Evolutionary conservation across 2,329 filamentous ascomycete genomes (phyloP), one percentile per base, ranked within the genome.

Genomic region (Sarocladium kiliense): DNA sequence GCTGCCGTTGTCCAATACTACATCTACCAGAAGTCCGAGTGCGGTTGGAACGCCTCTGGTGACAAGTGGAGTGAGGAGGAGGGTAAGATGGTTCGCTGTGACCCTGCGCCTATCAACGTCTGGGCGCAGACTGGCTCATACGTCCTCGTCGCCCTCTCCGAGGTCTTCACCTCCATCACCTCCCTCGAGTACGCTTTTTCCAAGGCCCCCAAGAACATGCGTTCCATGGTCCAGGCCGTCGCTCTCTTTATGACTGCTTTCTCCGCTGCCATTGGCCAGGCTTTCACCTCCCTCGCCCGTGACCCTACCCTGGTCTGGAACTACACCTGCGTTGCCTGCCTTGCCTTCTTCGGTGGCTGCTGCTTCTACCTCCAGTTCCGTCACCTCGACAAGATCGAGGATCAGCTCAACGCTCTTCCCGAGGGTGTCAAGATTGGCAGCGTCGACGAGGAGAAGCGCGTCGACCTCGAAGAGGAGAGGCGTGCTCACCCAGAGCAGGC

Each of bases 181-280:
- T 82, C 79, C 12, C 78, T 89, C 16, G 87, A 91, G 69, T 90
- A 89, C 61, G 87, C 88, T 21, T 90, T 84, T 71, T 86, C 86
- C 64, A 90, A 90, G 68, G 86, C 87, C 0, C 88, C 88, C 9
- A 79, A 78, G 65, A 90, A 89, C 71, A 91, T 91, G 87, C 79
- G 86, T 5, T 86, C 84, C 25, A 77, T 90, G 55, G 84, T 91
- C n/a, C 77, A 79, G 61, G 81, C 82, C 10, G 76, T 90, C 54
- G 81, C 81, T 50, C 79, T 89, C 53, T 87, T 90, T 72, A 86
- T 82, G 73, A 83, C 79, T 36, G 85, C 87, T 49, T 81, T 91
- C 64, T 82, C 84, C 6, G 76, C 84, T 39, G 86, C 87, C 37
- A 73, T 91, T 23, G 84, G 84, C 1, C 85, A 90, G 70, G 87